phyloP scores from a whole-genome alignment of 2,329 filamentous ascomycete genomes.

The Colletotrichum liriopes region DNA sequence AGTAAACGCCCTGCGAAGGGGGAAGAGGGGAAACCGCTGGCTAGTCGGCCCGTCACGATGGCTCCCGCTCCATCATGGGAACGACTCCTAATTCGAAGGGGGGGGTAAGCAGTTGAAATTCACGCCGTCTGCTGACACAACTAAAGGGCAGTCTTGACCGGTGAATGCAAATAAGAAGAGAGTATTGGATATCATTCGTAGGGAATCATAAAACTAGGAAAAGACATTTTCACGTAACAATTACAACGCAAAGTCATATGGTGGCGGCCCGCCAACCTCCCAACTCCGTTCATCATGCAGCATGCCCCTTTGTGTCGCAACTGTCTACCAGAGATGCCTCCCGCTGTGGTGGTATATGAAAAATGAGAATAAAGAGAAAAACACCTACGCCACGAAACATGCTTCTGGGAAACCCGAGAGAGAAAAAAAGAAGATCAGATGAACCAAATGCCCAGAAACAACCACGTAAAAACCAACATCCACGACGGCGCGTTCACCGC shows the following conservation, averaged over 20 bases:
- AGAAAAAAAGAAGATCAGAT: constrained; percentile 7
- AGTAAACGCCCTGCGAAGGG: too few species aligned
- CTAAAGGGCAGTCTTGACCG: not conserved
- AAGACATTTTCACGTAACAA: not conserved
- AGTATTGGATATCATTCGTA: constrained; percentile 14
- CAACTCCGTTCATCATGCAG: not conserved
- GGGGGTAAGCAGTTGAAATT: not conserved
- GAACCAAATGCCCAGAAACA: constrained; percentile 25
- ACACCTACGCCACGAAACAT: not conserved
- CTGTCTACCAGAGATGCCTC: not conserved
- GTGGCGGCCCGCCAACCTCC: not conserved
- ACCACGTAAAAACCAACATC: not conserved
- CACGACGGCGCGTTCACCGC: constrained; percentile 14
- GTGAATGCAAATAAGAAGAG: not conserved
- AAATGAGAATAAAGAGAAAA: not conserved
- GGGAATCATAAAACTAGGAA: not conserved
- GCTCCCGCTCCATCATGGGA: not conserved
- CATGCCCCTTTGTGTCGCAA: not conserved
- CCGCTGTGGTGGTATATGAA: not conserved
- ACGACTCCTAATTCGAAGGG: not conserved
- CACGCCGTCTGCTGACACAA: not conserved
- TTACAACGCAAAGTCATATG: not conserved
- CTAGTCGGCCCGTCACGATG: not conserved
- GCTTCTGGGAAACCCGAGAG: not conserved
- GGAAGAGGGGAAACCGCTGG: not conserved